Base-by-base conservation (phyloP, 345 rosid species). In the Odontarrhena argentea region DNA sequence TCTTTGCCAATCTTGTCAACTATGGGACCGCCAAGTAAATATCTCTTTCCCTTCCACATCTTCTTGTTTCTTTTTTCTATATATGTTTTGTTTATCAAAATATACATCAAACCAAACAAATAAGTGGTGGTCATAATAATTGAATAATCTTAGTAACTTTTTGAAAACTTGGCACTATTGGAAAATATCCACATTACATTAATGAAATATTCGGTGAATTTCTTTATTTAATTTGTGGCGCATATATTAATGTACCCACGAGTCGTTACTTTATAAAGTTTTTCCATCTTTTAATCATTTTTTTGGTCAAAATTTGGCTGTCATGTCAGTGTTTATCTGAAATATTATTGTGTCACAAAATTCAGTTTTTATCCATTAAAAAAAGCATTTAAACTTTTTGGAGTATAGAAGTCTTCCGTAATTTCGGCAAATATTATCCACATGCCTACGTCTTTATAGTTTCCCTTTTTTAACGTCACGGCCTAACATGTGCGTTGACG, bases 1-100 rank as follows among this genome's bases (percentile, higher is more conserved):
- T 94, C 40, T 91, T 94, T 13, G 99, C 97, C 65, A 82, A 60
- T 76, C 87, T 94, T 36, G 86, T 94, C 91, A 94, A 94, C 67
- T 94, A 85, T 55, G 96, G 97, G 22, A 94, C 99, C 44, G 79
- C 86, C 4, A 88, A 91, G 99, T 94, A 78, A 80, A 81, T 76
- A 45, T 36, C 41, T 32, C 48, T 18, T 25, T 35, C 24, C 41
- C 32, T 18, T 18, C 32, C 13, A 13, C 25, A 7, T 18, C n/a
- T 50, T 18, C 5, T 9, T 11, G 43, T 18, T 46, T 38, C 49
- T 28, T 1, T 46, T 3, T 49, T 8, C 3, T 28, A 7, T 30
- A 18, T 35, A 18, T 9, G 1, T 41, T 41, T 10, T 50, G n/a
- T 6, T 60, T 9, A 51, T 35, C 14, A 36, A 52, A 13, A n/a